Evolutionary conservation across 176 grass and related monocot species (phyloP).

Genomic region (Otatea glauca): DNA sequence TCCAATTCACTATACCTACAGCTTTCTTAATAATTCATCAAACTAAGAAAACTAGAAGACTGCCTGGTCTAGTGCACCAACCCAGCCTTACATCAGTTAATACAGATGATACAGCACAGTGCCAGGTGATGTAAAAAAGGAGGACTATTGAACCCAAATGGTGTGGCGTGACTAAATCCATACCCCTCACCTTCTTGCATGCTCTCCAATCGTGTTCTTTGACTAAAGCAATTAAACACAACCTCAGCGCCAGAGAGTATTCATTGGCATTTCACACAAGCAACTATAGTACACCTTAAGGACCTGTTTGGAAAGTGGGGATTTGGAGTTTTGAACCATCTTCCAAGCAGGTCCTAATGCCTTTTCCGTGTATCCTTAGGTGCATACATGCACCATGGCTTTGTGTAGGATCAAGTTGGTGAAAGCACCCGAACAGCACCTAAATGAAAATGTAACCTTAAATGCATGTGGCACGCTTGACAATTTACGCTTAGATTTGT

Average conservation of each 20-base stretch:
- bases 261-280: not conserved
- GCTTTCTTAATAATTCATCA: conserved; percentile 5
- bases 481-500: not conserved
- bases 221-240: conserved; percentile 3
- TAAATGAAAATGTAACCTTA: not conserved
- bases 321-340: too few species aligned
- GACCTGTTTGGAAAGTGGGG: too few species aligned
- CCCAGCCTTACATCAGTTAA: not conserved
- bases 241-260: not conserved
- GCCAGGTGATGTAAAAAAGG: conserved; percentile 23
- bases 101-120: not conserved
- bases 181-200: not conserved
- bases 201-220: not conserved
- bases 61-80: conserved; percentile 3
- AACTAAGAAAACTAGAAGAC: not conserved
- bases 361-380: not conserved
- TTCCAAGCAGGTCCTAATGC: not conserved
- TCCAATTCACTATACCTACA: not conserved
- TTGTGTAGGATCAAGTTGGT: not conserved
- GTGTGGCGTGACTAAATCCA: not conserved
- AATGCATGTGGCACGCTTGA: not conserved
- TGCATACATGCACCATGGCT: not conserved
- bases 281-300: not conserved
- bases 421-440: conserved; percentile 3
- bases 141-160: not conserved